Evolutionary conservation across 306 rosid genomes (phyloP).

Genomic region (Cucumis hystrix): DNA sequence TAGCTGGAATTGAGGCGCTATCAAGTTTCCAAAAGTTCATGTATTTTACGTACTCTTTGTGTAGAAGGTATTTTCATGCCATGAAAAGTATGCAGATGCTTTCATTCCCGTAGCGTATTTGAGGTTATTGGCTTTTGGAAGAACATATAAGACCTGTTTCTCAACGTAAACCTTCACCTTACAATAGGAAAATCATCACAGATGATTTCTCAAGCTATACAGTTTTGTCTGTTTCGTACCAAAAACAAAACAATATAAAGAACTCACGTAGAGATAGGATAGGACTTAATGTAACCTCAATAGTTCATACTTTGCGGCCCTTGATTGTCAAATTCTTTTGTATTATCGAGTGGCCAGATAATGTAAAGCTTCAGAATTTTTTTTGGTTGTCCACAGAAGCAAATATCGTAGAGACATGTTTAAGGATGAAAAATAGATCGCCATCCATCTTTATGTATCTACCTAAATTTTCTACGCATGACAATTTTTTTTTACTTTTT

Average conservation of each 20-base stretch:
- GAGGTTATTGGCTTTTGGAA: background rate
- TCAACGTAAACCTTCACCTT: background rate
- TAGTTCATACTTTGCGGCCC: background rate
- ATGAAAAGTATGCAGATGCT: background rate
- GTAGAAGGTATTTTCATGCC: background rate
- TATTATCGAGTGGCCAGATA: background rate
- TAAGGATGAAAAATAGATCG: no score
- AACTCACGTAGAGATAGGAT: background rate
- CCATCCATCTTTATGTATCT: no score
- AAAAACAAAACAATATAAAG: background rate
- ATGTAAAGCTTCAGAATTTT: background rate
- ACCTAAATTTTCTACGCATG: no score
- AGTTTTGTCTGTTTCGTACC: background rate
- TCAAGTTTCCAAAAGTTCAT: conserved; percentile 2
- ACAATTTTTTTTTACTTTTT: no score
- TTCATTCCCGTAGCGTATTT: background rate
- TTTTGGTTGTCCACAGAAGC: background rate
- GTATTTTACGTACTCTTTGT: background rate
- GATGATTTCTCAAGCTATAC: background rate
- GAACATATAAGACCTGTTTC: background rate
- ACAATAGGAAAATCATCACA: background rate
- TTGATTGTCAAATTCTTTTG: background rate
- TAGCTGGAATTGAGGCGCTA: background rate
- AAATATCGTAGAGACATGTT: background rate
- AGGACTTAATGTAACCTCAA: background rate